Percentiles rank a stretch among this genome's conserved stretches.
Evolutionary conservation across 2,329 filamentous ascomycete species (phyloP).

Genomic region (Hymenoscyphus infarciens): DNA sequence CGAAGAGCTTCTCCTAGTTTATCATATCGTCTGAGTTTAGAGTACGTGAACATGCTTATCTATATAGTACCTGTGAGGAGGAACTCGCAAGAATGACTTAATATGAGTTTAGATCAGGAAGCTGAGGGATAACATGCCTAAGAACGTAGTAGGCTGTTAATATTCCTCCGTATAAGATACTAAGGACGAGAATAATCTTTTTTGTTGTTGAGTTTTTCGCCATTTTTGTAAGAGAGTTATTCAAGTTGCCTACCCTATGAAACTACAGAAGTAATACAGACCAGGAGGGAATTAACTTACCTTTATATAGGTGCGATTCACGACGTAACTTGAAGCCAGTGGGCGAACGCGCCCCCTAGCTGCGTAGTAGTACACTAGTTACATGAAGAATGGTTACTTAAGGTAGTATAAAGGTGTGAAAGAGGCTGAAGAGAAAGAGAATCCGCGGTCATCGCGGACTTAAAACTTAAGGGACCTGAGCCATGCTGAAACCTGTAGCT

Average conservation of each 20-base stretch:
- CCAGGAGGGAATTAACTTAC: not conserved
- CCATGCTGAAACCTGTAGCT: too few species aligned
- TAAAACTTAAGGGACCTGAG: not conserved
- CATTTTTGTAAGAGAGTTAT: slow-evolving; percentile 3
- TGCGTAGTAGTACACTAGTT: not conserved
- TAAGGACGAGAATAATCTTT: slow-evolving; percentile 46
- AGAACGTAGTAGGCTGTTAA: slow-evolving; percentile 51
- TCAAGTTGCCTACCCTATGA: not conserved
- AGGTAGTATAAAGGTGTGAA: not conserved
- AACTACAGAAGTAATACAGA: not conserved
- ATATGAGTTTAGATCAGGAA: slow-evolving; percentile 38
- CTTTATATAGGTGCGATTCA: not conserved
- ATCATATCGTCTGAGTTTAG: slow-evolving; percentile 45
- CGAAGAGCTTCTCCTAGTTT: slow-evolving; percentile 44
- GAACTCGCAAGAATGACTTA: slow-evolving; percentile 43
- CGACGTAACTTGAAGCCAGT: not conserved
- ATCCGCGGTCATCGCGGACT: not conserved
- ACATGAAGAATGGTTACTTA: not conserved
- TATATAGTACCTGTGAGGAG: slow-evolving; percentile 41
- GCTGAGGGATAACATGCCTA: slow-evolving; percentile 46
- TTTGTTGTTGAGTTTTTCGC: slow-evolving; percentile 6
- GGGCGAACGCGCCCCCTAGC: not conserved
- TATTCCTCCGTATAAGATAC: slow-evolving; percentile 50
- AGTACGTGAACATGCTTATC: slow-evolving; percentile 45
- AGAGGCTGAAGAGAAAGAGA: not conserved